Conservation (phyloP, 495 filamentous ascomycete genomes). For the Cercophora samala region DNA sequence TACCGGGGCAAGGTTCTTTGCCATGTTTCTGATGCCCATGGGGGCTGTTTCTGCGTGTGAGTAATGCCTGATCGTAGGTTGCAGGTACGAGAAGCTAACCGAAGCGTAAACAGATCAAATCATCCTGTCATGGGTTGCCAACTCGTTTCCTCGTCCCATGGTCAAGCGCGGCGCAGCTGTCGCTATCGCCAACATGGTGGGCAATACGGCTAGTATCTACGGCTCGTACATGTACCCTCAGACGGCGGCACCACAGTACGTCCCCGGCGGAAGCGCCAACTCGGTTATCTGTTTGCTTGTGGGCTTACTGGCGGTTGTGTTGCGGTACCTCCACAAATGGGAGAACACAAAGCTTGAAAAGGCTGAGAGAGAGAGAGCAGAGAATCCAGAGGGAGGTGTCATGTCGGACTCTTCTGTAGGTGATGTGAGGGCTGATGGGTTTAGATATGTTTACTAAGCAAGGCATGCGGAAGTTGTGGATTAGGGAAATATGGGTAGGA, state of each 20-base stretch:
- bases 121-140: conserved; percentile 52
- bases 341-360: conserved; percentile 52
- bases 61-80: background rate
- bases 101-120: conserved; percentile 35
- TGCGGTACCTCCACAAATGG: conserved; percentile 43
- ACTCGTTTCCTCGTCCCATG: conserved; percentile 51
- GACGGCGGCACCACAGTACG: conserved; percentile 49
- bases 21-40: conserved; percentile 50
- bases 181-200: conserved; percentile 55
- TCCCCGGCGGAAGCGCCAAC: conserved; percentile 42
- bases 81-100: conserved; percentile 1
- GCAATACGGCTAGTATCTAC: conserved; percentile 54
- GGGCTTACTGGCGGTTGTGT: conserved; percentile 39
- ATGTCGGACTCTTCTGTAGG: background rate
- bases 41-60: conserved; percentile 46
- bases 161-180: conserved; percentile 53
- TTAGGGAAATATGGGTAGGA: background rate
- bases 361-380: conserved; percentile 32
- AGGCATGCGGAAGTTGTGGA: background rate
- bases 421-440: conserved; percentile 18
- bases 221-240: conserved; percentile 56
- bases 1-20: conserved; percentile 48
- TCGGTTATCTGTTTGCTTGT: conserved; percentile 47
- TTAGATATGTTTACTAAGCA: conserved; percentile 26
- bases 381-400: conserved; percentile 17